Conservation (phyloP, 2,329 filamentous ascomycete genomes). For the Colletotrichum zoysiae region DNA sequence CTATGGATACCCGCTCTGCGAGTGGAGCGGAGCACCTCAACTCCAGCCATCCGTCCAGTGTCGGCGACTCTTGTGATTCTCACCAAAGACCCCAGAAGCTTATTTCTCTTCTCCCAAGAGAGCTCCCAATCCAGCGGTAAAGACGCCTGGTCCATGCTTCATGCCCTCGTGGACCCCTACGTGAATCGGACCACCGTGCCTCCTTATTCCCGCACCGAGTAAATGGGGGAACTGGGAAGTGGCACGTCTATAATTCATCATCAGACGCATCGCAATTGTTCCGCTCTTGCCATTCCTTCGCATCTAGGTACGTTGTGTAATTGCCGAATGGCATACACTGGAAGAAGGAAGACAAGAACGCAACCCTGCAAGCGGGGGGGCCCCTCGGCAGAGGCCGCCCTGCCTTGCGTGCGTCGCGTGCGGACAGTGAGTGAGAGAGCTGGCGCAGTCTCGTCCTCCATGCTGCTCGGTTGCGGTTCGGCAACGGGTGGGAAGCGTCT, state of each 20-base stretch:
- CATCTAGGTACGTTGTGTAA: conserved; percentile 17
- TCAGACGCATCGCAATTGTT: conserved; percentile 6
- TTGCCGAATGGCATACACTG: conserved; percentile 10
- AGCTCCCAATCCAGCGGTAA: conserved; percentile 24
- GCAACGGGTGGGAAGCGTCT: background rate
- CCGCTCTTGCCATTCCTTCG: background rate
- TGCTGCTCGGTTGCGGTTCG: background rate
- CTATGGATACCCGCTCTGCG: background rate
- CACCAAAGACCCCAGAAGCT: conserved; percentile 24
- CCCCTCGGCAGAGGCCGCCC: conserved; percentile 3
- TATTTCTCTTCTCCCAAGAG: background rate
- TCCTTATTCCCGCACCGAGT: conserved; percentile 20
- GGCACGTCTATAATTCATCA: background rate
- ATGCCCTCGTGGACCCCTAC: background rate
- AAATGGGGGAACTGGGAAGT: background rate
- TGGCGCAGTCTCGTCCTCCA: background rate
- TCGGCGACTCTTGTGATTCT: background rate
- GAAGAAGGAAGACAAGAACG: background rate
- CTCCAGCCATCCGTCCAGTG: conserved; percentile 6
- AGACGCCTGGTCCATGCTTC: conserved; percentile 16
- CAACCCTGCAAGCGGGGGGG: conserved; percentile 36
- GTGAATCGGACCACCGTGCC: background rate
- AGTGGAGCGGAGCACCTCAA: conserved; percentile 10
- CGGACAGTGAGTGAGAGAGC: background rate
- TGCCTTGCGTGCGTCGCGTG: conserved; percentile 9